Base-by-base conservation (phyloP, 1,284 basidiomycete species). In the Apiotrichum domesticum region DNA sequence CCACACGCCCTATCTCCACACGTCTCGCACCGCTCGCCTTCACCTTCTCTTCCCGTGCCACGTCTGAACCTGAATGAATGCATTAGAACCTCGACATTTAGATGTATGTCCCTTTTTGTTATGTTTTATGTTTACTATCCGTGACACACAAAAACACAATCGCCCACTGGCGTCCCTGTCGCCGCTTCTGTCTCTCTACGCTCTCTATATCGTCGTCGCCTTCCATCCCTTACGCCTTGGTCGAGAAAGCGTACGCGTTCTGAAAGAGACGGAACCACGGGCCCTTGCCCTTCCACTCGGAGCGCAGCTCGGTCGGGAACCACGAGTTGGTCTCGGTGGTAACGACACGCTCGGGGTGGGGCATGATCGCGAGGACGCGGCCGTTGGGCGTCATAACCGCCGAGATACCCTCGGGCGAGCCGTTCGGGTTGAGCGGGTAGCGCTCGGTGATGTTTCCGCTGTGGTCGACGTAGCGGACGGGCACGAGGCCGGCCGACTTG, bases 211-310 rank as follows among this genome's bases (percentile, higher is more conserved):
- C 41, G 34, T 29, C 43, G 15, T 34, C 45, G 6, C 45, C 11
- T 46, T 14, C 45, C 3, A 8, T 32, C 45, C 13, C 21, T 13
- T 51, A 33, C 7, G 52, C 53, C 52, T 57, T 55, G 41, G 62
- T 66, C 14, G 74, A 74, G 55, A 77, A 82, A 51, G 63, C 66
- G 56, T 80, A 75, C 1, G 90, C 94, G 72, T 86, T 97, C 78
- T 93, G 88, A 84, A 98, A 98, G 73, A 98, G 77, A 70, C 83
- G 85, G 79, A 96, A 93, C 95, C 95, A 98, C 2, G 95, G 95
- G 1, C 92, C 94, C 48, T 81, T 80, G n/a, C 76, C 75, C 32
- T 85, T 84, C 58, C 82, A 79, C 84, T 85, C 88, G 51, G 79
- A 69, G 40, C 83, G 81, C 61, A 75, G 70, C 58, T 87, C 78